Percentiles rank a stretch among this genome's conserved stretches.
phyloP scores from a whole-genome alignment of 768 basidiomycete genomes.

The Leccinum pellstonianum region DNA sequence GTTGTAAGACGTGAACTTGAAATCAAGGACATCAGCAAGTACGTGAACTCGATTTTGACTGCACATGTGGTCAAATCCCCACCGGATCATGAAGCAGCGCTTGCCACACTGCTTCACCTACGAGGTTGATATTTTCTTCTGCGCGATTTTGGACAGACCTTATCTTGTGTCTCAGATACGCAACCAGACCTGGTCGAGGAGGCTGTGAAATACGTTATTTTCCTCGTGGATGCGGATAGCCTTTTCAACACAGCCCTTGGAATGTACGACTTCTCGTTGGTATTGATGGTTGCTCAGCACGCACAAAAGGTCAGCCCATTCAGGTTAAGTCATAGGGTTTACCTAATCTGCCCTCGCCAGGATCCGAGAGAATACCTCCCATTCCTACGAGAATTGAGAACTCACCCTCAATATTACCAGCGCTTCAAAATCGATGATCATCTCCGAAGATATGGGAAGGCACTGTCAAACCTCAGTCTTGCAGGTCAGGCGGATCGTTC shows the following conservation, averaged over 20 bases:
- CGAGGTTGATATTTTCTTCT: conserved; percentile 52
- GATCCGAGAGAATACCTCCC: conserved; percentile 98
- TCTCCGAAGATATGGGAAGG: conserved; percentile 71
- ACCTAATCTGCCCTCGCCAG: conserved; percentile 40
- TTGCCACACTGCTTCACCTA: conserved; percentile 70
- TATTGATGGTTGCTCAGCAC: conserved; percentile 94
- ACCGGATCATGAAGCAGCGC: conserved; percentile 84
- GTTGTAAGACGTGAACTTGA: conserved; percentile 73
- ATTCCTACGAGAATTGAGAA: conserved; percentile 87
- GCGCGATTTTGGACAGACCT: background rate
- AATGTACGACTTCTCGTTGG: conserved; percentile 98
- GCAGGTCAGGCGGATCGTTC: conserved; percentile 51
- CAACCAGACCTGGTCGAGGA: conserved; percentile 85
- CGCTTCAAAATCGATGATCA: conserved; percentile 92
- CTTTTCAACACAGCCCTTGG: conserved; percentile 95
- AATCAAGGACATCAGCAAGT: conserved; percentile 66
- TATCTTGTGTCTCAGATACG: conserved; percentile 21
- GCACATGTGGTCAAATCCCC: conserved; percentile 91
- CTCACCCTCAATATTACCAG: conserved; percentile 74
- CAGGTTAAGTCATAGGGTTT: conserved; percentile 4
- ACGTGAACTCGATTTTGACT: conserved; percentile 89
- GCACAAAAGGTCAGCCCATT: conserved; percentile 78
- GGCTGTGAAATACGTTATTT: conserved; percentile 97
- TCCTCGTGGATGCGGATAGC: conserved; percentile 88
- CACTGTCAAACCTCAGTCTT: conserved; percentile 67